Percentiles rank a stretch among this genome's conserved stretches.
phyloP scores from a whole-genome alignment of 2,329 filamentous ascomycete species.

The Phaeosphaeria sp. region DNA sequence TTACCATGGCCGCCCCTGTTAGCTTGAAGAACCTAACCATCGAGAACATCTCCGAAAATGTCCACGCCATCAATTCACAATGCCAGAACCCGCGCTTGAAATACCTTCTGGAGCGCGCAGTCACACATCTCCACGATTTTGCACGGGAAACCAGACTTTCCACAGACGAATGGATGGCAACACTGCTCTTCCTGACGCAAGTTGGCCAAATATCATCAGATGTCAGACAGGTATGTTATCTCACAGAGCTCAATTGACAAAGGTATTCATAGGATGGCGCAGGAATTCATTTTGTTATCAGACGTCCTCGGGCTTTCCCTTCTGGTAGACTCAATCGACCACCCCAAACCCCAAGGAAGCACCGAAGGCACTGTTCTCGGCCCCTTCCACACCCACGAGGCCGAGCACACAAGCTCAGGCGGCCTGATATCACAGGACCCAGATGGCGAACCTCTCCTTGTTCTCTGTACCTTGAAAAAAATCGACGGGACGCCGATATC shows the following conservation, averaged over 20 bases:
- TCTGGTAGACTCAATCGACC: conserved; percentile 81
- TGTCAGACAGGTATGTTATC: conserved; percentile 66
- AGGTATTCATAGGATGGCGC: not conserved
- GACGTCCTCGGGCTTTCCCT: conserved; percentile 81
- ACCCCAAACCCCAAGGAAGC: conserved; percentile 72
- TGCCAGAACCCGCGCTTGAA: conserved; percentile 68
- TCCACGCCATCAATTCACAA: conserved; percentile 75
- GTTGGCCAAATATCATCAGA: conserved; percentile 77
- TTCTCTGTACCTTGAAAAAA: conserved; percentile 74
- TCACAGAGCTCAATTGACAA: not conserved
- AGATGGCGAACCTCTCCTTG: conserved; percentile 72
- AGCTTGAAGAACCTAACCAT: conserved; percentile 70
- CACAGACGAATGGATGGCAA: conserved; percentile 79
- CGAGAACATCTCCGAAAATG: conserved; percentile 81
- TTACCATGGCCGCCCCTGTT: not conserved
- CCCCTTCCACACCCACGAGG: conserved; percentile 84
- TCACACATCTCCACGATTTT: conserved; percentile 81
- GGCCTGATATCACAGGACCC: conserved; percentile 71
- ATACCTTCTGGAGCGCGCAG: conserved; percentile 75
- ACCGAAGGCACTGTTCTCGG: conserved; percentile 84
- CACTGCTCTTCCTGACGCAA: conserved; percentile 72
- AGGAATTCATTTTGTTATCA: conserved; percentile 83
- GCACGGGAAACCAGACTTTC: conserved; percentile 79
- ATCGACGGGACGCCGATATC: conserved; percentile 66
- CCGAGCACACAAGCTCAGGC: conserved; percentile 63